Conservation (phyloP, 805 yeast genomes). For the Isabelozyma pseudorhagii region DNA sequence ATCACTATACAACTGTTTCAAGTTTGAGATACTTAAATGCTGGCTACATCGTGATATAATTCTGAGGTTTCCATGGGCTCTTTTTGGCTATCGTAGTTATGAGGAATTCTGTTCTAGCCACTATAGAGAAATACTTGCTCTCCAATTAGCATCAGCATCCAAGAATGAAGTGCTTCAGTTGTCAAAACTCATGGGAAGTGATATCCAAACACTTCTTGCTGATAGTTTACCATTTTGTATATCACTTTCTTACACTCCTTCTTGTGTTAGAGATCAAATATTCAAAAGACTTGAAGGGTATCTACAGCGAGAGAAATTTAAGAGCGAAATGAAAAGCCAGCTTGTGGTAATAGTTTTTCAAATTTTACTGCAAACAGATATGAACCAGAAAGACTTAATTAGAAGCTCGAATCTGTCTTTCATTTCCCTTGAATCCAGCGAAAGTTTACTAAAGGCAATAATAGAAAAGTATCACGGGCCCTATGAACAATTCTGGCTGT, state of each 20-base stretch:
- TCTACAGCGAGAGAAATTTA: slow-evolving; percentile 14
- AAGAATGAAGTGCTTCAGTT: slow-evolving; percentile 5
- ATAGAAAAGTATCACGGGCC: slow-evolving; percentile 16
- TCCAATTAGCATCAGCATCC: slow-evolving; percentile 18
- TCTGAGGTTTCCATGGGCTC: slow-evolving; percentile 36
- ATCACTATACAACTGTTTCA: slow-evolving; percentile 25
- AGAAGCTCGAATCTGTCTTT: slow-evolving; percentile 7
- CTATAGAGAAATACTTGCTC: slow-evolving; percentile 36
- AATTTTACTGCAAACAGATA: slow-evolving; percentile 38
- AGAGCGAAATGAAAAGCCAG: slow-evolving; percentile 18
- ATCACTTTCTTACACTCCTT: slow-evolving; percentile 41
- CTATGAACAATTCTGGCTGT: slow-evolving; percentile 29
- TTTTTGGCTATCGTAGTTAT: slow-evolving; percentile 33
- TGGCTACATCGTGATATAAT: slow-evolving; percentile 31
- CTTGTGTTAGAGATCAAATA: slow-evolving; percentile 34
- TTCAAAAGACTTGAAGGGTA: slow-evolving; percentile 12
- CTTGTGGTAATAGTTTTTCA: slow-evolving; percentile 32
- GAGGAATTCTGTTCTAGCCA: slow-evolving; percentile 30
- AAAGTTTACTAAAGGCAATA: slow-evolving; percentile 21
- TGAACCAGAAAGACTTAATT: slow-evolving; percentile 20
- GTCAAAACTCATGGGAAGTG: slow-evolving; percentile 12
- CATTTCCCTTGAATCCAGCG: slow-evolving; percentile 22
- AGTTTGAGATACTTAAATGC: slow-evolving; percentile 34
- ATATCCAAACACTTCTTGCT: slow-evolving; percentile 15
- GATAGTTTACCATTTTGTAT: slow-evolving; percentile 38